Conservation (phyloP, 78 protist species). For the Dictyostelium purpureum region DNA sequence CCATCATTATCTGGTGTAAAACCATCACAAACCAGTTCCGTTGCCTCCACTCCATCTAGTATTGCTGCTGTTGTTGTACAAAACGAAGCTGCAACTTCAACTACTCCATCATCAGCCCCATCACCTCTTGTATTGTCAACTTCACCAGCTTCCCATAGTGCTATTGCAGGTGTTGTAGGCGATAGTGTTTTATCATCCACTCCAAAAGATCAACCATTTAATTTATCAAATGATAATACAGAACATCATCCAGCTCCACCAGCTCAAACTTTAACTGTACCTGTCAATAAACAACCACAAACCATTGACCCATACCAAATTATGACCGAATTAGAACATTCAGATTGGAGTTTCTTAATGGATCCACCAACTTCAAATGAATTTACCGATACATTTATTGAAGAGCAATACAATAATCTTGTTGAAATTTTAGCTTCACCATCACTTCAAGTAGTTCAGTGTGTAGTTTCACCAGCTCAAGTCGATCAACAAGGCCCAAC, state of each 20-base stretch:
- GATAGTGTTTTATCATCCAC: not conserved
- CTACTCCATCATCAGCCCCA: not conserved
- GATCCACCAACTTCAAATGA: conserved; percentile 52
- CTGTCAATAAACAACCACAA: not conserved
- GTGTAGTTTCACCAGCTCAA: conserved; percentile 37
- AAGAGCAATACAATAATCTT: conserved; percentile 26
- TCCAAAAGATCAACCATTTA: conserved; percentile 1
- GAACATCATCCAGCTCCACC: not conserved
- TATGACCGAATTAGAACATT: conserved; percentile 23
- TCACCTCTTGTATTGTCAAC: not conserved
- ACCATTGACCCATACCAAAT: conserved; percentile 39
- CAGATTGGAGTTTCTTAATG: conserved; percentile 43
- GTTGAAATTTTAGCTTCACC: conserved; percentile 41
- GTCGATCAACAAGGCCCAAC: conserved; percentile 36
- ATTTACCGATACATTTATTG: conserved; percentile 32
- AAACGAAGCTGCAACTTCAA: not conserved
- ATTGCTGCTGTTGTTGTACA: not conserved
- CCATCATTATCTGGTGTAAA: not conserved
- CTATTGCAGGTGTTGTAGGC: not conserved
- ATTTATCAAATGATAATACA: not conserved
- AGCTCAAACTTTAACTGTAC: not conserved
- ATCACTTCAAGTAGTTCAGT: conserved; percentile 71
- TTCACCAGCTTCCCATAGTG: not conserved
- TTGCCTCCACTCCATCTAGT: not conserved
- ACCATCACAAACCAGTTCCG: not conserved